Conservation (phyloP, 2,329 filamentous ascomycete species). For the Sporothrix mexicana region DNA sequence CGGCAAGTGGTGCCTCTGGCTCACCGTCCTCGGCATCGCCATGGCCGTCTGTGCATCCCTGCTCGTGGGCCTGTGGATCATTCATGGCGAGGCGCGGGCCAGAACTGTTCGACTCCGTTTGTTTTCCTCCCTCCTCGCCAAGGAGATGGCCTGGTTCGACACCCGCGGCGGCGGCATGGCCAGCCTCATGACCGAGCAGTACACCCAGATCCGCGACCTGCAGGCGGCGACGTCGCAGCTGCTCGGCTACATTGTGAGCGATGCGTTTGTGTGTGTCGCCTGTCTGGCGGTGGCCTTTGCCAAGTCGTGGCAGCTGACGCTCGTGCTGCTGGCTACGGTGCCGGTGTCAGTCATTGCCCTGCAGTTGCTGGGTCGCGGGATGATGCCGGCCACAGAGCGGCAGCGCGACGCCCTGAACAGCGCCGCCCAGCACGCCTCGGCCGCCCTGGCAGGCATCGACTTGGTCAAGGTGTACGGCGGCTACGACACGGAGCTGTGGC, state of each 20-base stretch:
- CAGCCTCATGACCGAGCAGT: conserved; percentile 72
- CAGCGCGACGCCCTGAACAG: conserved; percentile 71
- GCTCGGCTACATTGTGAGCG: conserved; percentile 71
- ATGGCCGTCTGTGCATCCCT: conserved; percentile 71
- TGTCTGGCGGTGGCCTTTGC: conserved; percentile 75
- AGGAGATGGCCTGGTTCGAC: conserved; percentile 85
- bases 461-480: conserved; percentile 87
- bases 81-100: conserved; percentile 82
- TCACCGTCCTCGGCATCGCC: conserved; percentile 66
- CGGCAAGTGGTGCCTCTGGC: conserved; percentile 64
- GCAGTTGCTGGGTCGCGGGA: conserved; percentile 61
- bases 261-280: conserved; percentile 66
- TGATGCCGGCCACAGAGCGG: conserved; percentile 69
- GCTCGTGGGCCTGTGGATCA: conserved; percentile 73
- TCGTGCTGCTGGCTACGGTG: conserved; percentile 76
- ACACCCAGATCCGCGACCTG: conserved; percentile 83
- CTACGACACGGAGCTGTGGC: conserved; percentile 69
- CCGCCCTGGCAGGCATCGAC: conserved; percentile 76
- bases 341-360: conserved; percentile 70
- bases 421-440: conserved; percentile 74
- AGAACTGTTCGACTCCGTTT: conserved; percentile 66
- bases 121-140: conserved; percentile 72
- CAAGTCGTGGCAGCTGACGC: conserved; percentile 82
- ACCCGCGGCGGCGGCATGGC: conserved; percentile 71
- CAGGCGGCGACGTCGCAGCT: conserved; percentile 81